Evolutionary conservation across 257 asterid genomes (phyloP).

Genomic region (Solanum piurae): DNA sequence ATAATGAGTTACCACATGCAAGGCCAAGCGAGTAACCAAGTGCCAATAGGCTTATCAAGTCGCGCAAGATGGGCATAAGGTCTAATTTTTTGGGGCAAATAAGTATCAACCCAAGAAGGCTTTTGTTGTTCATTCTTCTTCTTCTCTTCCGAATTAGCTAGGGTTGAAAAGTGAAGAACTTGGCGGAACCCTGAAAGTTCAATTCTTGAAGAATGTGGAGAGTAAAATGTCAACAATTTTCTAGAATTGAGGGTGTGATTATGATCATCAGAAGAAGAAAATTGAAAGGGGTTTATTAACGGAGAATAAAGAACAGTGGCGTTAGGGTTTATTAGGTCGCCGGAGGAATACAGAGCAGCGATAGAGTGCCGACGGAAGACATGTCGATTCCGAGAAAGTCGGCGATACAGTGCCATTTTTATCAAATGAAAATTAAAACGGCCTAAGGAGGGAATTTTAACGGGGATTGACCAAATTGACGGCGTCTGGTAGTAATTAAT

Average conservation of each 20-base stretch:
- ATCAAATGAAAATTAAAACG: no score
- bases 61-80: constrained; percentile 85
- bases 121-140: constrained; percentile 2
- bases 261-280: not conserved
- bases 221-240: not conserved
- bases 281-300: not conserved
- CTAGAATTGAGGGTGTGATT: not conserved
- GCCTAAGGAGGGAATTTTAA: not conserved
- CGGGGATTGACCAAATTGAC: not conserved
- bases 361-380: not conserved
- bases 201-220: not conserved
- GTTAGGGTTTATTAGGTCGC: not conserved
- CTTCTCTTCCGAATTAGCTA: constrained; percentile 22
- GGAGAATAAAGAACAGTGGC: not conserved
- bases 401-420: not conserved
- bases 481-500: not conserved
- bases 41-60: constrained; percentile 82
- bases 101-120: constrained; percentile 64
- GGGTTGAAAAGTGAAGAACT: constrained; percentile 22
- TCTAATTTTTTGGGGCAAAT: constrained; percentile 47
- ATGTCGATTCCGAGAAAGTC: not conserved
- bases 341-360: not conserved
- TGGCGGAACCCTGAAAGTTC: not conserved
- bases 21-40: constrained; percentile 97
- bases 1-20: constrained; percentile 60